Evolutionary conservation across 2,329 filamentous ascomycete species (phyloP), one percentile per base, ranked within the genome.

Genomic region (Aspergillus vadensis): DNA sequence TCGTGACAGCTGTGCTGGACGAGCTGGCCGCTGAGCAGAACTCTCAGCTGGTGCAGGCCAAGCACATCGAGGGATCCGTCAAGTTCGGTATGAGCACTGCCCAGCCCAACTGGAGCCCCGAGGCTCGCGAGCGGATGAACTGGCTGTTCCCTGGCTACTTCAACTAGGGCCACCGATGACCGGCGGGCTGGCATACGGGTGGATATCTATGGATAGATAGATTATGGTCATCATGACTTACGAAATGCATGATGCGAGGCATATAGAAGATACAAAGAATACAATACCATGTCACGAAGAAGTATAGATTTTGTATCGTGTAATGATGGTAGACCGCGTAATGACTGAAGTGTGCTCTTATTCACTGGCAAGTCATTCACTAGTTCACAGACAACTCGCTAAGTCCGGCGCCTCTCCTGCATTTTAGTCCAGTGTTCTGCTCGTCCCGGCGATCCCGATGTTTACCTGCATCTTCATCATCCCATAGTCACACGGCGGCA

Each of bases 121-220:
- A 94, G 76, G 91, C 90, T 1, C 83, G 90, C 78, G 86, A 91
- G 83, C 94, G 87, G 79, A 80, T 97, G 56, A 85, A 89, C 71
- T 99, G 90, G 82, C 79, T 99, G 60, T 98, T 97, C 80, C 92
- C 93, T 1, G 90, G 88, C 2, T 92, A 93, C 75, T 91, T 85
- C 67, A 76, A 82, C 49, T 82, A 63, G 63, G 41, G 41, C 14
- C 19, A 12, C 17, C 39, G n/a, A 43, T 43, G 39, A 43, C 39
- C 39, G 41, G 32, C 32, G 12, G 32, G 19, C 9, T 44, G 17
- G 21, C 41, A 44, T 44, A 7, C 19, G 41, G 23, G 41, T 44
- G 19, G 41, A 23, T 44, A 23, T 44, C 17, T 21, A 21, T 21
- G 19, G 23, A 10, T 44, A 23, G 41, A 44, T 36, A 36, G 32